Percentiles rank a stretch among this genome's conserved stretches.
Conservation (phyloP, 768 basidiomycete genomes). For the Mrakia gelida region DNA sequence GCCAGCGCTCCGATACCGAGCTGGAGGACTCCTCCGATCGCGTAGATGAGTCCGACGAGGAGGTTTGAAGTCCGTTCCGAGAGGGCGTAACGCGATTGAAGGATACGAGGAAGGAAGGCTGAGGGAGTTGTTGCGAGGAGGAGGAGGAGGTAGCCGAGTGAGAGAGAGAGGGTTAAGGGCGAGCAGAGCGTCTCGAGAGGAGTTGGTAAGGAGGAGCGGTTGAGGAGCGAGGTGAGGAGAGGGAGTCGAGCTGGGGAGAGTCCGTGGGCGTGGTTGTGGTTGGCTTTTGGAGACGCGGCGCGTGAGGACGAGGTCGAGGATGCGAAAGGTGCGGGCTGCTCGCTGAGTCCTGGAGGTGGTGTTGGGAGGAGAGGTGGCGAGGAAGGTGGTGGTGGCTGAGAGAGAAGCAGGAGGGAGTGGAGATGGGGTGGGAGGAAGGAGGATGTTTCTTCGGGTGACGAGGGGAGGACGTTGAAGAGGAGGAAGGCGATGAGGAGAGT, state of each 20-base stretch:
- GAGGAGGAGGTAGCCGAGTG: constrained; percentile 26
- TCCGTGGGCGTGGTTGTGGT: too few relatives aligned
- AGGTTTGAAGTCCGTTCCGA: constrained; percentile 19
- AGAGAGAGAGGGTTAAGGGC: constrained; percentile 9
- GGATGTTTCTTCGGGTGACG: not conserved
- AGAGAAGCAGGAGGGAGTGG: constrained; percentile 10
- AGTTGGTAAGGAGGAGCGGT: not conserved
- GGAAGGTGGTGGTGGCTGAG: not conserved
- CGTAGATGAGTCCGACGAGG: constrained; percentile 21
- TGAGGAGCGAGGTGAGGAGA: not conserved
- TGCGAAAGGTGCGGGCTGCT: too few relatives aligned
- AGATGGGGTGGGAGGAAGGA: constrained; percentile 8
- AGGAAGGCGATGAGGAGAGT: constrained; percentile 1
- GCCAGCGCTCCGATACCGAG: constrained; percentile 22
- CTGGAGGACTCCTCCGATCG: constrained; percentile 22
- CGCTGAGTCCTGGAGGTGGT: not conserved
- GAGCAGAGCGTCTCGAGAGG: constrained; percentile 9
- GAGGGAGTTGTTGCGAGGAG: constrained; percentile 30
- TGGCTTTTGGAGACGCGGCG: not conserved
- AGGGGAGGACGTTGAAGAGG: constrained; percentile 4
- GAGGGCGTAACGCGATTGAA: constrained; percentile 24
- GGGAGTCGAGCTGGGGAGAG: not conserved
- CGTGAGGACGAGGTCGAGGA: not conserved
- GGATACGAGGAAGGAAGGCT: constrained; percentile 28
- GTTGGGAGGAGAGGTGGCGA: not conserved